Evolutionary conservation across 345 rosid genomes (phyloP), one percentile per base, ranked within the genome.

Genomic region (Populus ilicifolia): DNA sequence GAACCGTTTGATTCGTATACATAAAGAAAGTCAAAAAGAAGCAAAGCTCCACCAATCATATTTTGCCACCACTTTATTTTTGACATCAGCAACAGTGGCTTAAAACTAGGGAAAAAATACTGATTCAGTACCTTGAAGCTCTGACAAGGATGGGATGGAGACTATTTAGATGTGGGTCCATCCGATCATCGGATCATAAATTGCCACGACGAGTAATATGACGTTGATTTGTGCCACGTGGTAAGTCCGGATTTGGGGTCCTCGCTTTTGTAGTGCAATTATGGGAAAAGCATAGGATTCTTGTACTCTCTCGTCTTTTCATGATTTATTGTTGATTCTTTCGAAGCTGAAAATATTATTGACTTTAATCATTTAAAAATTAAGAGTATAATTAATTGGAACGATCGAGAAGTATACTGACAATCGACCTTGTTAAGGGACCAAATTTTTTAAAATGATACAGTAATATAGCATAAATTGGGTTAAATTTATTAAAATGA

Each of bases 181-280:
- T 3, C n/a, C 0, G 20, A 14, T 23, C 7, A 5, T 41, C 1
- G 29, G 17, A 17, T 43, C 12, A 3, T 12, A 4, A 2, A 2
- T 1, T 36, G 36, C 52, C 79, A 68, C 36, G 38, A 36, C 52
- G 11, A 10, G 11, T 4, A n/a, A 68, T 17, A 1, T n/a, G 43
- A 54, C 67, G 41, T 66, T 68, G 50, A 75, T 48, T n/a, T 43
- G 8, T 74, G 70, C 70, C 77, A 74, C 77, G 61, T 43, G 36
- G 52, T 5, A 38, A 23, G 27, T 18, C 4, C 6, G 18, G 11
- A 14, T 16, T 5, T 18, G 13, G 66, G 66, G n/a, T 13, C 33
- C 52, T 9, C 17, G 39, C 16, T 14, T 14, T 5, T 12, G 72
- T 6, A 38, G 48, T 43, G 39, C 30, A 35, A 48, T 67, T 12